Percentiles rank a stretch among this genome's conserved stretches.
These are phyloP conservation scores for Pythium sp. DNA, from an alignment of 352 stramenopile genomes.

Conservation along the genomic window DNA sequence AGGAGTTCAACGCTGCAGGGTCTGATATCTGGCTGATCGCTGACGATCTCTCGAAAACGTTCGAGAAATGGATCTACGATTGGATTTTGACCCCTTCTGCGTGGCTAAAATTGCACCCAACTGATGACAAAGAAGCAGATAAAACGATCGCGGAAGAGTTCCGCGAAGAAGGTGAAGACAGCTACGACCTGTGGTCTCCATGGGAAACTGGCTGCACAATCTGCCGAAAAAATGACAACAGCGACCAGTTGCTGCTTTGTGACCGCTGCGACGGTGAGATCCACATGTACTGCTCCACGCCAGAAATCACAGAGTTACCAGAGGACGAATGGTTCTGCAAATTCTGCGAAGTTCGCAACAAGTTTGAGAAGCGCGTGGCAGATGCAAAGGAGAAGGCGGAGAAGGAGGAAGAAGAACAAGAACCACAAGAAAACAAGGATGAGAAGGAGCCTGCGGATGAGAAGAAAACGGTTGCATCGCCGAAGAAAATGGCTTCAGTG, in stretches of 20 bases:
- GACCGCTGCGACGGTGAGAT: slow-evolving; percentile 87
- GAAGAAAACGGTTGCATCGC: slow-evolving; percentile 1
- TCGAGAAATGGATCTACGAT: slow-evolving; percentile 88
- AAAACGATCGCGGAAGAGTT: slow-evolving; percentile 55
- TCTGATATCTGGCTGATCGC: slow-evolving; percentile 82
- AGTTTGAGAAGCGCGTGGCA: slow-evolving; percentile 34
- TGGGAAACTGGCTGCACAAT: slow-evolving; percentile 80
- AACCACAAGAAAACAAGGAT: slow-evolving; percentile 6
- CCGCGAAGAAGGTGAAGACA: slow-evolving; percentile 51
- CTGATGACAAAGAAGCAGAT: slow-evolving; percentile 45
- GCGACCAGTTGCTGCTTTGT: slow-evolving; percentile 77
- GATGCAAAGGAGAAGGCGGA: slow-evolving; percentile 19
- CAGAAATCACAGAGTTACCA: slow-evolving; percentile 63
- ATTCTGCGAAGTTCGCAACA: slow-evolving; percentile 59
- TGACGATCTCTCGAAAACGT: slow-evolving; percentile 62
- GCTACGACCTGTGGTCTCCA: slow-evolving; percentile 70
- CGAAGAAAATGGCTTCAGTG: neutral
- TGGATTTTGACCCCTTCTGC: slow-evolving; percentile 78
- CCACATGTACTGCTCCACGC: slow-evolving; percentile 82
- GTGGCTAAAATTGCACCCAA: slow-evolving; percentile 72
- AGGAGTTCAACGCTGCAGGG: slow-evolving; percentile 76
- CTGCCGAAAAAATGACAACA: slow-evolving; percentile 72
- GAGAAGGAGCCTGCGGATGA: slow-evolving; percentile 6
- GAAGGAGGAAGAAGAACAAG: neutral
- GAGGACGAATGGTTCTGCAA: slow-evolving; percentile 82